Evolutionary conservation across 495 filamentous ascomycete genomes (phyloP), one percentile per base, ranked within the genome.

Genomic region (Amniculicola lignicola): DNA sequence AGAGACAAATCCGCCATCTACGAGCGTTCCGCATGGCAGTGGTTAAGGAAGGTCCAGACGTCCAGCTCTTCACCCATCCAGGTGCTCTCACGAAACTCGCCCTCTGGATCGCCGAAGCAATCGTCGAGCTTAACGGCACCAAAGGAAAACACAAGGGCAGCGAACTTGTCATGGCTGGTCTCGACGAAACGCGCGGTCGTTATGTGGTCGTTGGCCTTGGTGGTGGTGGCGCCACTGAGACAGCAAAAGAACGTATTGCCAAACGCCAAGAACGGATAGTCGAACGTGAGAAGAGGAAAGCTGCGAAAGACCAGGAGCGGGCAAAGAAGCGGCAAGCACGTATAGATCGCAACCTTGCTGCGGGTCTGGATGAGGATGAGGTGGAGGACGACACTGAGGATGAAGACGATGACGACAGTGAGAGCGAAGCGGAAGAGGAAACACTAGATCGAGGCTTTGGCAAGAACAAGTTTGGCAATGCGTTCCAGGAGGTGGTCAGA

Each of bases 11-110:
- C 59, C 84, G 87, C 11, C 89, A 95, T 68, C 76, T 98, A 28
- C 82, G 87, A 5, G 87, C 90, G 5, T 98, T 96, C 71, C 87
- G 93, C 31, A 91, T 98, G 75, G 90, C 87, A 9, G 86, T 98
- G 23, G 91, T 98, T 61, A 95, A 94, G 65, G 93, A 97, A 65
- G 88, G 92, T 1, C 89, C 91, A 0, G 93, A 96, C 63, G 86
- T 95, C 4, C 71, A 79, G 35, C 78, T 95, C 7, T 98, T 98
- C 70, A 87, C 85, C 5, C 91, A 96, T 62, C 90, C 93, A 0
- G 87, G 88, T 3, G 94, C 94, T 9, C 72, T 98, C 49, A 92
- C 88, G 2, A 96, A 97, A 69, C 77, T 98, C 9, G 90, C 90
- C 0, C 74, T 95, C 2, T 98, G 93, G 93, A 79, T 97, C 50